phyloP scores from a whole-genome alignment of 768 basidiomycete species.

The Boletellus emodensis region DNA sequence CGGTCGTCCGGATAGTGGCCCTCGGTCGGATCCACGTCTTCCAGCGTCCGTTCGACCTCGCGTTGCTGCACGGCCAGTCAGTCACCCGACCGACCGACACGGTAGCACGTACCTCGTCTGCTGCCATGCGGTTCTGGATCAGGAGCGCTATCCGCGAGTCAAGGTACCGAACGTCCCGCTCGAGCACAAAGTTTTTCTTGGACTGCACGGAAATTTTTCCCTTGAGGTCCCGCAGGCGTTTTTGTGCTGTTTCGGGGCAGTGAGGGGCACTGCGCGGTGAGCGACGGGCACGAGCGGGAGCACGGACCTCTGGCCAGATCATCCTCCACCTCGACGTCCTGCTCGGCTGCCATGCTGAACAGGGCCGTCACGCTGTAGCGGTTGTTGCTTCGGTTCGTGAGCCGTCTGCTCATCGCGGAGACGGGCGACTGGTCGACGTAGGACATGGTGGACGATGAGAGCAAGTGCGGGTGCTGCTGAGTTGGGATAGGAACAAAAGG shows the following conservation, averaged over 20 bases:
- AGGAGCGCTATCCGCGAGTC: slow-evolving; percentile 96
- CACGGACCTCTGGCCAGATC: slow-evolving; percentile 86
- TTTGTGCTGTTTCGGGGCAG: slow-evolving; percentile 67
- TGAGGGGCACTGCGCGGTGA: neutral
- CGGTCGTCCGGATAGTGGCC: slow-evolving; percentile 94
- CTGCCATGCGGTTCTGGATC: slow-evolving; percentile 97
- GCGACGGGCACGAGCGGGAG: neutral
- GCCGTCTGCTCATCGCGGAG: slow-evolving; percentile 64
- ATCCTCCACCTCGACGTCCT: slow-evolving; percentile 97
- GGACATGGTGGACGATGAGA: slow-evolving; percentile 41
- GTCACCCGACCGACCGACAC: neutral
- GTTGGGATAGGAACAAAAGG: slow-evolving; percentile 9
- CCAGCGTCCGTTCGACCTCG: slow-evolving; percentile 91
- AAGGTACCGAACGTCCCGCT: slow-evolving; percentile 96
- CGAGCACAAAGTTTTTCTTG: slow-evolving; percentile 99
- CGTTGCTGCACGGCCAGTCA: slow-evolving; percentile 60
- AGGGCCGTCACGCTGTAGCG: slow-evolving; percentile 94
- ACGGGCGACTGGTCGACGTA: slow-evolving; percentile 58
- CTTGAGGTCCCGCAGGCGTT: slow-evolving; percentile 93
- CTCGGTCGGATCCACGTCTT: slow-evolving; percentile 91
- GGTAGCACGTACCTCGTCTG: slow-evolving; percentile 70
- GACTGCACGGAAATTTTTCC: slow-evolving; percentile 96
- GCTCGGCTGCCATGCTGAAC: slow-evolving; percentile 97
- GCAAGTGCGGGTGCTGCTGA: neutral
- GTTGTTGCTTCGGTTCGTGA: slow-evolving; percentile 92